Percentiles rank a stretch among this genome's conserved stretches.
Conservation (phyloP, 306 rosid species). For the Quercus dentata region DNA sequence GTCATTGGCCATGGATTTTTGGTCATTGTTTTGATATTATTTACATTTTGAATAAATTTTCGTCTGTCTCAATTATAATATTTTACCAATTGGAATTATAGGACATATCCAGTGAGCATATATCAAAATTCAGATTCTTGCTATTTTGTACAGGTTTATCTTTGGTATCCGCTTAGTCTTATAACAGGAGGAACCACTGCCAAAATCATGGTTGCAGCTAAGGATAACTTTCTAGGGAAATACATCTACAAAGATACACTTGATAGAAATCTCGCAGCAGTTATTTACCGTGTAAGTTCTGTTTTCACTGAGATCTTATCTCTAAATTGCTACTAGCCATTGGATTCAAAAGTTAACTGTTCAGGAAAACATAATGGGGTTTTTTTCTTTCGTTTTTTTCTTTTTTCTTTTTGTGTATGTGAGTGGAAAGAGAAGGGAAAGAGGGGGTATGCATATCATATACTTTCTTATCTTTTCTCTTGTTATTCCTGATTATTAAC, state of each 20-base stretch:
- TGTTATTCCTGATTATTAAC: not conserved
- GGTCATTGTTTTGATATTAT: not conserved
- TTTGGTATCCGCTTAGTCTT: slow-evolving; percentile 94
- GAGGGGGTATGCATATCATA: not conserved
- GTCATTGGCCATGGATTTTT: not conserved
- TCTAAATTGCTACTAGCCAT: too few species aligned
- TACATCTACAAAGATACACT: slow-evolving; percentile 94
- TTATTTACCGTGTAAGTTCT: slow-evolving; percentile 63
- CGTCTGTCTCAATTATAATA: not conserved
- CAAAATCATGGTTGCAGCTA: slow-evolving; percentile 94
- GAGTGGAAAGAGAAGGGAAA: too few species aligned
- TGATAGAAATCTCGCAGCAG: slow-evolving; percentile 85
- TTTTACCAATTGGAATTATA: not conserved
- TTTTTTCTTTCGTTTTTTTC: not conserved
- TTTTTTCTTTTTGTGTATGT: too few species aligned
- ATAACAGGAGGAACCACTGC: slow-evolving; percentile 93
- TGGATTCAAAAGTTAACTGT: too few species aligned
- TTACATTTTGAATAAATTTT: not conserved
- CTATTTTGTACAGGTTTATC: slow-evolving; percentile 50
- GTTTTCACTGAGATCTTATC: not conserved
- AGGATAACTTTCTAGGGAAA: slow-evolving; percentile 87
- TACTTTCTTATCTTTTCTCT: not conserved
- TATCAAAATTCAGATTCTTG: not conserved
- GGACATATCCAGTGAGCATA: not conserved
- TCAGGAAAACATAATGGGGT: not conserved